These are phyloP conservation scores for Sporothrix luriei DNA, from an alignment of 2,329 filamentous ascomycete species.

Conservation along the genomic window DNA sequence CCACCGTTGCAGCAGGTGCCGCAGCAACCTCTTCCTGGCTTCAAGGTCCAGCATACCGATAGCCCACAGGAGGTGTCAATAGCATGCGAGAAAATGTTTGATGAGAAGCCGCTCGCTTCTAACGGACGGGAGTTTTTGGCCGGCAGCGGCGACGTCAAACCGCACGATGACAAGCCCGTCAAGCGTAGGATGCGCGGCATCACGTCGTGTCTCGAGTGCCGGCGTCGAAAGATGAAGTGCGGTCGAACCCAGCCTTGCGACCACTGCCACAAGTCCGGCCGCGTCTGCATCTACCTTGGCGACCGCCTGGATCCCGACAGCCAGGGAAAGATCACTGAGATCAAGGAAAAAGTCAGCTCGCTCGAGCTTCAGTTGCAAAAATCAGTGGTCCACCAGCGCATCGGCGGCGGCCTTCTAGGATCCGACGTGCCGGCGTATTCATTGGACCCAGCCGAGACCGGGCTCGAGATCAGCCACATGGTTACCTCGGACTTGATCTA, in stretches of 20 bases:
- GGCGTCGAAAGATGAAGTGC: conserved; percentile 76
- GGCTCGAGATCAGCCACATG: conserved; percentile 31
- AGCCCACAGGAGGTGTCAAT: conserved; percentile 31
- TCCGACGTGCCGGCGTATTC: conserved; percentile 28
- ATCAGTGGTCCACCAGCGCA: conserved; percentile 45
- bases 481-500: conserved; percentile 38
- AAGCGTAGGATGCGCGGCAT: conserved; percentile 67
- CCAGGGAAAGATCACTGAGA: conserved; percentile 70
- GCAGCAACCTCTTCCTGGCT: not conserved
- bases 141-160: not conserved
- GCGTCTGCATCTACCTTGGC: conserved; percentile 65
- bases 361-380: conserved; percentile 70
- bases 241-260: conserved; percentile 72
- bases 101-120: conserved; percentile 23
- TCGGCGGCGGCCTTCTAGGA: conserved; percentile 26
- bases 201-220: conserved; percentile 69
- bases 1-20: not conserved
- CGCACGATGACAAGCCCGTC: conserved; percentile 47
- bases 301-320: conserved; percentile 69
- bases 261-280: conserved; percentile 61
- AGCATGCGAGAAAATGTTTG: conserved; percentile 30
- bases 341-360: conserved; percentile 76
- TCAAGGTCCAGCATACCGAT: conserved; percentile 18
- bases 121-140: not conserved
- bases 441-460: conserved; percentile 54